Conservation (phyloP, 2,329 filamentous ascomycete genomes). For the Colletotrichum orbiculare region DNA sequence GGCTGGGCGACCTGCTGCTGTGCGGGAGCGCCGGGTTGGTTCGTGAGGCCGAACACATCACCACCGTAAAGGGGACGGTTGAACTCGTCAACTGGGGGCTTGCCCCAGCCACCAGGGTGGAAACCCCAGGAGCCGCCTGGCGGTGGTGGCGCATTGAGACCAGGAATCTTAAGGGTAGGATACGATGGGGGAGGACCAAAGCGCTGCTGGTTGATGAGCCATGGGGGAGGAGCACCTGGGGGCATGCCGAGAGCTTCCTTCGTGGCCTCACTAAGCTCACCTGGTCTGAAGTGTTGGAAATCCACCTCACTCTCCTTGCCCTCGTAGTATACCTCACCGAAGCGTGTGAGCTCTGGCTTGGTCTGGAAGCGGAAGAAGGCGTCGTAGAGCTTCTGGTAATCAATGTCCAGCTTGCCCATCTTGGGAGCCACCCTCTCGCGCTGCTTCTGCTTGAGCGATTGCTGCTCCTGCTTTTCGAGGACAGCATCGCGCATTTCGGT, state of each 20-base stretch:
- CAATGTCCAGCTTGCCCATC: slow-evolving; percentile 97
- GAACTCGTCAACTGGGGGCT: slow-evolving; percentile 93
- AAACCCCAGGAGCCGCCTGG: slow-evolving; percentile 94
- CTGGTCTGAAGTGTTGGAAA: slow-evolving; percentile 87
- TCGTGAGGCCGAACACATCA: slow-evolving; percentile 87
- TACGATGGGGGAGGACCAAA: slow-evolving; percentile 95
- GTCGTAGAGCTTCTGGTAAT: slow-evolving; percentile 98
- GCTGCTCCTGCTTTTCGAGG: slow-evolving; percentile 93
- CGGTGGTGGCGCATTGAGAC: slow-evolving; percentile 92
- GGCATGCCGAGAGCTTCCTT: slow-evolving; percentile 95
- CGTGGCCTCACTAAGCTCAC: slow-evolving; percentile 88
- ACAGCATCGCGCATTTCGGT: slow-evolving; percentile 98
- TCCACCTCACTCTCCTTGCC: slow-evolving; percentile 99
- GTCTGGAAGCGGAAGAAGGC: slow-evolving; percentile 98
- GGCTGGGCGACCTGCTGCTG: slow-evolving; percentile 49
- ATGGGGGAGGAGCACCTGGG: slow-evolving; percentile 91
- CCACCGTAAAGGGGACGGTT: slow-evolving; percentile 92
- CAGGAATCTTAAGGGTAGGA: slow-evolving; percentile 92
- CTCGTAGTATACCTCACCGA: slow-evolving; percentile 99
- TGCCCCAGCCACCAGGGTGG: slow-evolving; percentile 94
- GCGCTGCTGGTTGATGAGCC: slow-evolving; percentile 97
- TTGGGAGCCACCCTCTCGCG: slow-evolving; percentile 93
- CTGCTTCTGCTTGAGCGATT: slow-evolving; percentile 93
- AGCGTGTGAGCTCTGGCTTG: slow-evolving; percentile 92
- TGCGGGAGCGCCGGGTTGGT: slow-evolving; percentile 49